phyloP scores from a whole-genome alignment of 1,139 yeast genomes.

The Insectozyma bohioensis region DNA sequence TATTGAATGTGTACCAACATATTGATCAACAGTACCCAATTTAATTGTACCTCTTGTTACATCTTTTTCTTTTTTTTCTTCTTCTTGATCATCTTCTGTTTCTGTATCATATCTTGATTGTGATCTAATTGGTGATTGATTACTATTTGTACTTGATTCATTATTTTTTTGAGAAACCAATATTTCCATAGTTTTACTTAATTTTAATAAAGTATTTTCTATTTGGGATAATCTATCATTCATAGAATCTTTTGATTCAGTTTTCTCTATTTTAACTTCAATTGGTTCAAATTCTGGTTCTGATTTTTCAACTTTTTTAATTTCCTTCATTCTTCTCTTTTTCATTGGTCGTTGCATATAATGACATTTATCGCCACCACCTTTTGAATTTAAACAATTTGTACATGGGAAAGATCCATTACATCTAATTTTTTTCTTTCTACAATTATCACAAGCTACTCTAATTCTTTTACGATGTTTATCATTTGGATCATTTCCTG shows the following conservation, averaged over 20 bases:
- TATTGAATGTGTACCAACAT: conserved; percentile 41
- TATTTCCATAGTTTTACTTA: conserved; percentile 11
- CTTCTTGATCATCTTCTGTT: conserved; percentile 6
- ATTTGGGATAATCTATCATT: conserved; percentile 3
- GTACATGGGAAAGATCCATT: conserved; percentile 48
- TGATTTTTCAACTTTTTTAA: background rate
- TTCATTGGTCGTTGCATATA: conserved; percentile 26
- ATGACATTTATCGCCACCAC: conserved; percentile 28
- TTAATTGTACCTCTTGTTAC: conserved; percentile 2
- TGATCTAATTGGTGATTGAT: background rate
- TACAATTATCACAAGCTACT: conserved; percentile 56
- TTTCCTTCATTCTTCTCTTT: conserved; percentile 11
- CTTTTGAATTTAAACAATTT: conserved; percentile 35
- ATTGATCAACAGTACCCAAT: conserved; percentile 18
- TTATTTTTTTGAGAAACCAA: conserved; percentile 2
- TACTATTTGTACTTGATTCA: no score
- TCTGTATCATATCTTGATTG: background rate
- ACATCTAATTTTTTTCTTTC: conserved; percentile 51
- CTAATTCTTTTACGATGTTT: conserved; percentile 28
- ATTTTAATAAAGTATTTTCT: conserved; percentile 7
- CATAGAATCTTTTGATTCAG: conserved; percentile 3
- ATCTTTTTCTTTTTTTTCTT: conserved; percentile 5
- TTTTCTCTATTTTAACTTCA: conserved; percentile 4
- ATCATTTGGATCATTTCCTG: conserved; percentile 11
- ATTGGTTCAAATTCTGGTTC: conserved; percentile 6